These are phyloP conservation scores for Trifolium dubium DNA, from an alignment of 306 rosid species.

Conservation along the genomic window DNA sequence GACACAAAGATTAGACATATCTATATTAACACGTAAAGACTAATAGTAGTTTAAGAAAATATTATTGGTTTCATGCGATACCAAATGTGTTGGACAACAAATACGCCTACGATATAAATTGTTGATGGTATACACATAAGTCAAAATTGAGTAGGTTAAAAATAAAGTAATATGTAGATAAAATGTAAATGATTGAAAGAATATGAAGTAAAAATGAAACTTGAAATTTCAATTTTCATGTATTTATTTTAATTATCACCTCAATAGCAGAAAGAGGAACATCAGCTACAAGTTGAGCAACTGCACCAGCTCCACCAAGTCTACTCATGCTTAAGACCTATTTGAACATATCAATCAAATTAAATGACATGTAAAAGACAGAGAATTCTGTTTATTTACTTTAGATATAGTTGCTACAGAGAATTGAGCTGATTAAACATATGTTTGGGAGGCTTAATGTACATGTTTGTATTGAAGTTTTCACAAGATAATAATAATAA, in stretches of 20 bases:
- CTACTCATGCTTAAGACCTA: conserved; percentile 99
- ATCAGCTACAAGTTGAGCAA: conserved; percentile 98
- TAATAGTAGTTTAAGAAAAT: neutral
- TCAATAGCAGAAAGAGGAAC: conserved; percentile 73
- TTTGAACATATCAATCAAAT: conserved; percentile 26
- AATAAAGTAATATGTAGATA: neutral
- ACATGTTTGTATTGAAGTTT: neutral
- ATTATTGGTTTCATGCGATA: neutral
- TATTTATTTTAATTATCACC: conserved; percentile 16
- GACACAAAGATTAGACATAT: neutral
- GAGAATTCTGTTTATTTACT: neutral
- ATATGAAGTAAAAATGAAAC: neutral
- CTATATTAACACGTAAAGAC: neutral
- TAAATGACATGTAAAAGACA: conserved; percentile 21
- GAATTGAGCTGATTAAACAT: conserved; percentile 18
- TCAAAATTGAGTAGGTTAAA: neutral
- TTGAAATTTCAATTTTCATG: neutral
- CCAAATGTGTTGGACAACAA: neutral
- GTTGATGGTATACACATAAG: neutral
- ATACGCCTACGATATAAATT: neutral
- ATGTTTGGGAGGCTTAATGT: neutral
- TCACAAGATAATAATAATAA: too few relatives aligned
- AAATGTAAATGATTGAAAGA: neutral
- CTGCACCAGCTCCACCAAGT: conserved; percentile 95
- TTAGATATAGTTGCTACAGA: neutral